A percentile compares a stretch with the other conserved stretches of the same genome.
These are phyloP conservation scores for Termitomyces sp. DNA, from an alignment of 768 basidiomycete genomes.

Conservation along the genomic window DNA sequence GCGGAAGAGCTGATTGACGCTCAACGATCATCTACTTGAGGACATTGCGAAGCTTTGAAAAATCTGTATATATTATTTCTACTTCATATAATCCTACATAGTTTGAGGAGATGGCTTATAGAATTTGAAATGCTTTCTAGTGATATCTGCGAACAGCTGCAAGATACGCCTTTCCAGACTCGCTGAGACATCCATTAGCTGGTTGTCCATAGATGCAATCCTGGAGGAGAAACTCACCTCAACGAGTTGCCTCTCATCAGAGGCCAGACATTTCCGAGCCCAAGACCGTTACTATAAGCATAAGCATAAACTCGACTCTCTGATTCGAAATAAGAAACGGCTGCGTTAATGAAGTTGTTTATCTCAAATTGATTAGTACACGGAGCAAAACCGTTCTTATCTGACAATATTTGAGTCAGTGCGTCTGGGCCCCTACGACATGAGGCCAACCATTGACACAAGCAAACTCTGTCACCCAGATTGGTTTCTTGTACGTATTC, in stretches of 20 bases:
- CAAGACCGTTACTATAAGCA: constrained; percentile 42
- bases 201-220: not conserved
- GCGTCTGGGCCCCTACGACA: not conserved
- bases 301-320: constrained; percentile 33
- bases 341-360: constrained; percentile 32
- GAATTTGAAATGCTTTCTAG: constrained; percentile 9
- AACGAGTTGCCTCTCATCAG: constrained; percentile 29
- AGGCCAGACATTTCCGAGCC: constrained; percentile 41
- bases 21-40: not conserved
- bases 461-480: constrained; percentile 45
- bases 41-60: not conserved
- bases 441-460: constrained; percentile 33
- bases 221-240: constrained; percentile 21
- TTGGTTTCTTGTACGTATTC: constrained; percentile 35
- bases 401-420: constrained; percentile 12
- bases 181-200: constrained; percentile 16
- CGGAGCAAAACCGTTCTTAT: constrained; percentile 32
- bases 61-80: not conserved
- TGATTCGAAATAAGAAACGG: constrained; percentile 32
- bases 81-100: not conserved
- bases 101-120: not conserved
- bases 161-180: constrained; percentile 36
- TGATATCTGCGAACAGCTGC: constrained; percentile 33
- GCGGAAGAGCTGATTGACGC: not conserved
- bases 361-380: constrained; percentile 39